Conservation (phyloP, 148 eudicot species). For the Beta vulgaris region DNA sequence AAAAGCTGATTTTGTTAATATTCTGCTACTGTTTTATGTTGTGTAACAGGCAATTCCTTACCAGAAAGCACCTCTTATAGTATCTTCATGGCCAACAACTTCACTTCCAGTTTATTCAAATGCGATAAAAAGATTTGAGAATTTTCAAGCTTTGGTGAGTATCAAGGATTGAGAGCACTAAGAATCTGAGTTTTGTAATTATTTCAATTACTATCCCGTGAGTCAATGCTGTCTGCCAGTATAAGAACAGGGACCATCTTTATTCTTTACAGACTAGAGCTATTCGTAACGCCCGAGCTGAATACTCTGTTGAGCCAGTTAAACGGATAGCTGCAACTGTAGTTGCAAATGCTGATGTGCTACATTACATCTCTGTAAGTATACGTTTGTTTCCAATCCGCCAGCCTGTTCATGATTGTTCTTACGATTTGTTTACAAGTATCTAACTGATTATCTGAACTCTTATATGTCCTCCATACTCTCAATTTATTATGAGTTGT, state of each 20-base stretch:
- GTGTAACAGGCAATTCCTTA: slow-evolving; percentile 71
- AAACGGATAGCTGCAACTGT: slow-evolving; percentile 85
- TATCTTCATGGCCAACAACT: slow-evolving; percentile 82
- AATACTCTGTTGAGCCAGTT: slow-evolving; percentile 93
- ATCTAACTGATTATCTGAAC: no score
- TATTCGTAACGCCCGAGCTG: slow-evolving; percentile 94
- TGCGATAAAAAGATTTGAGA: slow-evolving; percentile 77
- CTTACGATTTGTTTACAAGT: background rate
- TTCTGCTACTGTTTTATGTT: slow-evolving; percentile 1
- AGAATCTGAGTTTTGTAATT: no score
- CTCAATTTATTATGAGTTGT: no score
- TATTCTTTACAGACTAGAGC: slow-evolving; percentile 63
- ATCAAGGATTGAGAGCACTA: background rate
- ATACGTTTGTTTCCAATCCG: background rate
- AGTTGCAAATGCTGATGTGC: slow-evolving; percentile 83
- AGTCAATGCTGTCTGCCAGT: background rate
- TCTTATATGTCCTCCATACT: no score
- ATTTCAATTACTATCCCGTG: background rate
- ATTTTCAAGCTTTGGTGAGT: slow-evolving; percentile 88
- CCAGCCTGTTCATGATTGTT: slow-evolving; percentile 4
- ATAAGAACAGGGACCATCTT: background rate
- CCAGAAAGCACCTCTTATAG: slow-evolving; percentile 69
- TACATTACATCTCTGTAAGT: slow-evolving; percentile 86
- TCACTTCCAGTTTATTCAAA: slow-evolving; percentile 68
- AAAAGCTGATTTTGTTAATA: background rate